These are phyloP conservation scores for Rossbeevera mucosa DNA, from an alignment of 768 basidiomycete genomes.

Conservation along the genomic window DNA sequence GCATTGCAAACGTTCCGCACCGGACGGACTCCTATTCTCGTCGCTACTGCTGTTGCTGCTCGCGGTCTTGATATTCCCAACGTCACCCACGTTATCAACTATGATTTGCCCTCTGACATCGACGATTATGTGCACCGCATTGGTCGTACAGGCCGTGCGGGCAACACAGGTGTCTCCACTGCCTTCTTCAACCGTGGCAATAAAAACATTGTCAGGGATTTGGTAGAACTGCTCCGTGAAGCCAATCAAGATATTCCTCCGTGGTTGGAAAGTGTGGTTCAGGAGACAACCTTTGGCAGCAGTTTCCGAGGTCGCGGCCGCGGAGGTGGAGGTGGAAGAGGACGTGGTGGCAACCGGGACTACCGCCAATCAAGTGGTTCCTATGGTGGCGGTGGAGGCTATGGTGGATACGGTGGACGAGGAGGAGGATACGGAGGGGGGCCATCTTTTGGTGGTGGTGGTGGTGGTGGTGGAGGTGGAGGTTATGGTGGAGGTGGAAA, in stretches of 20 bases:
- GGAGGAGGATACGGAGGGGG: conserved; percentile 41
- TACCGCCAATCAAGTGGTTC: conserved; percentile 29
- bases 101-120: conserved; percentile 95
- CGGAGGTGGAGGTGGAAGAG: conserved; percentile 29
- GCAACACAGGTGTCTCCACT: conserved; percentile 92
- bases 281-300: conserved; percentile 72
- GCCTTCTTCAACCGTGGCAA: conserved; percentile 96
- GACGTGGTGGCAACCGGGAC: conserved; percentile 36
- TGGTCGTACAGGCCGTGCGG: conserved; percentile 97
- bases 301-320: conserved; percentile 55
- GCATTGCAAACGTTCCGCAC: conserved; percentile 94
- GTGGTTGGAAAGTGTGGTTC: conserved; percentile 86
- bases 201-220: conserved; percentile 85
- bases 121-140: conserved; percentile 99
- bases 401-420: conserved; percentile 29
- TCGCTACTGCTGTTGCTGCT: conserved; percentile 97
- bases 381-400: conserved; percentile 33
- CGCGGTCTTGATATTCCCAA: conserved; percentile 99
- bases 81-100: conserved; percentile 98
- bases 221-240: conserved; percentile 90
- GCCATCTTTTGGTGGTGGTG: conserved; percentile 25
- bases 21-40: conserved; percentile 92
- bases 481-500: conserved; percentile 28
- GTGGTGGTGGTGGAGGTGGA: conserved; percentile 25
- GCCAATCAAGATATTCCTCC: conserved; percentile 92